Evolutionary conservation across 768 basidiomycete species (phyloP), one percentile per base, ranked within the genome.

Genomic region (Tulasnella sp.): DNA sequence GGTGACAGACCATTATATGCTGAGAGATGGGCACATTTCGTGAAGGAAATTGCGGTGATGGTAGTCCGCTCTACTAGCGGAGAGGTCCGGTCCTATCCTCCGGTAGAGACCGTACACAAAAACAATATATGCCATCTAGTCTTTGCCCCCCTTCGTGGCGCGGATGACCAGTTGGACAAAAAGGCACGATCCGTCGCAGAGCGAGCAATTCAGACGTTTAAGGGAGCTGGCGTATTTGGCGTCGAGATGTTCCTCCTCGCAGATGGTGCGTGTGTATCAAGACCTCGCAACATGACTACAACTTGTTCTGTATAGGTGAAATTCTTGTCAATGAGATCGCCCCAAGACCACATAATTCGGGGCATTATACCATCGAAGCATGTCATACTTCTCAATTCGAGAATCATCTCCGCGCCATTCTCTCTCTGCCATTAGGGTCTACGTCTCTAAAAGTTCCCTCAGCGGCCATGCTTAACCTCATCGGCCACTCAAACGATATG

Each of bases 351-450:
- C 95, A 99, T 64, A 99, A 98, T 68, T 96, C 92, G 7, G 95
- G 93, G 0, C 95, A 99, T 64, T 93, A 96, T 66, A 95, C 92
- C 25, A 98, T 98, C 61, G 95, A 98, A 68, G 91, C 93, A 0
- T 98, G 91, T 65, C 73, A 88, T 58, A 87, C 90, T 2, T 96
- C 93, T 2, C 95, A 98, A 67, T 99, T 87, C 67, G 89, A 90
- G 65, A 95, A 96, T 58, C 95, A 98, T 65, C 81, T 98, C 45
- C 88, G 91, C 31, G 86, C 91, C 16, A 92, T 99, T 64, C 78
- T 96, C 12, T 76, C 74, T 32, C 74, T 96, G 4, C 91, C 92
- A 6, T 74, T 98, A 16, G 93, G 92, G 24, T 86, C 85, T 3
- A 90, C 91, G 0, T 70, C 76, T 0, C 76, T 96, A 51, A 86